Evolutionary conservation across 2,329 filamentous ascomycete species (phyloP).

Genomic region (Colletotrichum trifolii): DNA sequence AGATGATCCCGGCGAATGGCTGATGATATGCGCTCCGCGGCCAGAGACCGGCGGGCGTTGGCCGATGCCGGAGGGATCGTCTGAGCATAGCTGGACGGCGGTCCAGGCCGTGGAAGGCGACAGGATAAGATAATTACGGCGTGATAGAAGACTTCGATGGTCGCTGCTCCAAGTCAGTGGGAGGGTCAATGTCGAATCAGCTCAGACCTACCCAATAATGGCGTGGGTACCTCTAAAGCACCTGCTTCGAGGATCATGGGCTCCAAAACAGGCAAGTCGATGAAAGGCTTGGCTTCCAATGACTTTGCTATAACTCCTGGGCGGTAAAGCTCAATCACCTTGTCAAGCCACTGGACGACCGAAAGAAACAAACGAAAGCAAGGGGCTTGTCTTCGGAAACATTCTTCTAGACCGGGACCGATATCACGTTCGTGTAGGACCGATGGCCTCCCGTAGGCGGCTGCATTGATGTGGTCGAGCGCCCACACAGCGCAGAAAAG

Average conservation of each 20-base stretch:
- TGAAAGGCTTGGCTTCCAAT: conserved; percentile 54
- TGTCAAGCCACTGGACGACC: conserved; percentile 66
- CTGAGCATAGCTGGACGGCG: conserved; percentile 49
- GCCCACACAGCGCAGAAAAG: conserved; percentile 71
- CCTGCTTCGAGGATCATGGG: conserved; percentile 66
- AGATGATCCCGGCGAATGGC: conserved; percentile 63
- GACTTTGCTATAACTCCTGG: conserved; percentile 49
- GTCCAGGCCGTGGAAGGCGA: conserved; percentile 58
- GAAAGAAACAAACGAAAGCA: conserved; percentile 68
- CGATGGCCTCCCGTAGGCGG: conserved; percentile 69
- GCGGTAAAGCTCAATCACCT: conserved; percentile 70
- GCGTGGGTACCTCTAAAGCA: conserved; percentile 60
- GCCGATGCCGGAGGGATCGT: conserved; percentile 59
- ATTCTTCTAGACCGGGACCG: conserved; percentile 62
- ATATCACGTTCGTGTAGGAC: conserved; percentile 71
- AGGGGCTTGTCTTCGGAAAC: conserved; percentile 61
- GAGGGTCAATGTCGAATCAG: not conserved
- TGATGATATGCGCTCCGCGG: conserved; percentile 67
- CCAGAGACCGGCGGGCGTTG: conserved; percentile 67
- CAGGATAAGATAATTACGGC: conserved; percentile 72
- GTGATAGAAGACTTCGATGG: conserved; percentile 72
- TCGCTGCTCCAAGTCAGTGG: conserved; percentile 54
- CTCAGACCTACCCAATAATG: conserved; percentile 57
- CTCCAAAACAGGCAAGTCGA: conserved; percentile 68
- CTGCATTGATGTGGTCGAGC: conserved; percentile 68